Evolutionary conservation across 1,284 basidiomycete species (phyloP), one percentile per base, ranked within the genome.

Genomic region (Phellopilus nigrolimitatus): DNA sequence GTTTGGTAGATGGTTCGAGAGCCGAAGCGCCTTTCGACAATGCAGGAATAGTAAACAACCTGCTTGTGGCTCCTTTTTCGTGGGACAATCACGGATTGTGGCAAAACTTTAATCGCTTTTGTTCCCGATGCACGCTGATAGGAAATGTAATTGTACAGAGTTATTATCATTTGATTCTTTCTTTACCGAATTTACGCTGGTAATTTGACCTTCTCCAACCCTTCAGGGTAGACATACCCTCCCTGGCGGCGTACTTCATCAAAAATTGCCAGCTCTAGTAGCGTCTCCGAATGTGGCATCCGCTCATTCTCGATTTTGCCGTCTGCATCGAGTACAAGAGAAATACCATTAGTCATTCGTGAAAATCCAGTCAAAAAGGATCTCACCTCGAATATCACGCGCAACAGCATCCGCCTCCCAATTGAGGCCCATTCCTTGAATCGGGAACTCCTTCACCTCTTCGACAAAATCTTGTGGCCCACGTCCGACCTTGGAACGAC

Each of bases 321-420:
- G 39, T 56, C 54, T 56, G 28, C 5, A 24, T 61, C 73, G 72
- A 8, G 65, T 65, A 1, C 68, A 69, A 19, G 64, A 60, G 24
- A 56, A 36, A 57, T 66, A 28, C 9, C 10, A 24, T 7, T 34
- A n/a, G n/a, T 44, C 22, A 17, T 9, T 13, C 4, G 24, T 66
- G 38, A 66, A 53, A 2, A 42, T 41, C 19, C 27, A 24, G 25
- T 2, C 10, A 22, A n/a, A 12, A 13, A n/a, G 21, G 6, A 17
- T 15, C 47, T 39, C 25, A 56, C 54, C 71, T 9, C 69, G 57
- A 19, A 76, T 58, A 34, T 68, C 69, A 10, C 73, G 59, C 0
- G 71, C 73, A 22, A 71, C 68, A 25, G 71, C 71, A 41, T 69
- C 68, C 3, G 66, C 60, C 42, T 62, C 52, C 56, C 56, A 62